These are phyloP conservation scores for Prosopis cineraria DNA, from an alignment of 306 rosid species.

Conservation along the genomic window DNA sequence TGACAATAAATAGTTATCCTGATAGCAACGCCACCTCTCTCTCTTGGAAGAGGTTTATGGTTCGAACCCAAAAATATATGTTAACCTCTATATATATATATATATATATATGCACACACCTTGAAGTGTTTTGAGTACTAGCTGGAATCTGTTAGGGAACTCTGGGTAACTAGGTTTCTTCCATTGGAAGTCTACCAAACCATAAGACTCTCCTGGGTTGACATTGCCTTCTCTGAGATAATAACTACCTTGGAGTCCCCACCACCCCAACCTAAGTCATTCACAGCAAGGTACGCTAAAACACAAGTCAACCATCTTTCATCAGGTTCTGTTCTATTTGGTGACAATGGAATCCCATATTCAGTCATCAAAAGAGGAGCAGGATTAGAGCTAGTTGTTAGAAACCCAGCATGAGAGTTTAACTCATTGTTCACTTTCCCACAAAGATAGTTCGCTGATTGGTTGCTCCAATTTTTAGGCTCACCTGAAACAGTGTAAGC, in stretches of 20 bases:
- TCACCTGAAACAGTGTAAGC: constrained; percentile 22
- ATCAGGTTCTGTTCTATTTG: neutral
- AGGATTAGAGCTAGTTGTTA: constrained; percentile 4
- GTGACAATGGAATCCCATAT: constrained; percentile 30
- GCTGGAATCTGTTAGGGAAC: constrained; percentile 25
- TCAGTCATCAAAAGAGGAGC: constrained; percentile 33
- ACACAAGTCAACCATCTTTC: constrained; percentile 38
- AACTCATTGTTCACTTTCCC: constrained; percentile 23
- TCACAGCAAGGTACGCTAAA: constrained; percentile 15
- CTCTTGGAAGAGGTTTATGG: no score
- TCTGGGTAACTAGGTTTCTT: constrained; percentile 3
- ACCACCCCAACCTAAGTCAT: constrained; percentile 42
- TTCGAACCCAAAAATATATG: no score
- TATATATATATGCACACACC: constrained; percentile 2
- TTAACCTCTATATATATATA: no score
- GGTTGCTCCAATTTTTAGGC: neutral
- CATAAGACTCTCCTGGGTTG: constrained; percentile 29
- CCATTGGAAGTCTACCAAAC: constrained; percentile 32
- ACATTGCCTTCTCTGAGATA: constrained; percentile 12
- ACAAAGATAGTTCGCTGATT: constrained; percentile 26
- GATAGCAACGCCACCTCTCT: no score
- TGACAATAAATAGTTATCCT: no score
- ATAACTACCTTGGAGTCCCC: constrained; percentile 42
- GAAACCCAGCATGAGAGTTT: constrained; percentile 17
- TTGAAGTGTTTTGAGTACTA: constrained; percentile 7